A percentile compares a stretch with the other conserved stretches of the same genome.
Conservation (phyloP, 2,329 filamentous ascomycete genomes). For the Escovopsis sp. region DNA sequence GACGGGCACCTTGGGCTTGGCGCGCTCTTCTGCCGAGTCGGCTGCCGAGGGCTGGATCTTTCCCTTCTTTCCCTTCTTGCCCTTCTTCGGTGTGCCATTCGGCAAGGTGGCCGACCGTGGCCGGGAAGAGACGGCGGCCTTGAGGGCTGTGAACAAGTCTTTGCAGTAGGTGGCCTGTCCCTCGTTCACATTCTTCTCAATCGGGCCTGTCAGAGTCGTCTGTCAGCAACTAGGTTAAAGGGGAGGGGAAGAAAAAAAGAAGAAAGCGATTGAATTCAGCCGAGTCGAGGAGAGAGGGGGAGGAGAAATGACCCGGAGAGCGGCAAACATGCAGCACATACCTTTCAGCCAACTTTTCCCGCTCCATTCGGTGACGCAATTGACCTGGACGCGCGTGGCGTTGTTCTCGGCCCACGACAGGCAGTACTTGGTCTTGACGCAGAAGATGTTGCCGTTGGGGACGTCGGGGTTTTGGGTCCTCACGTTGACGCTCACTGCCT, state of each 20-base stretch:
- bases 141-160: constrained; percentile 62
- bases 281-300: neutral
- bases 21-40: constrained; percentile 24
- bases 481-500: constrained; percentile 66
- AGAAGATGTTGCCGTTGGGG: constrained; percentile 82
- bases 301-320: no score
- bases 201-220: constrained; percentile 50
- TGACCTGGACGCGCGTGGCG: constrained; percentile 71
- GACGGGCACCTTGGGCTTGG: constrained; percentile 25
- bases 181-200: constrained; percentile 88
- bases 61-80: constrained; percentile 46
- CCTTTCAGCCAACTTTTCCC: constrained; percentile 98
- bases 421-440: constrained; percentile 87
- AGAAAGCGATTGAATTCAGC: no score
- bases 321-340: constrained; percentile 34
- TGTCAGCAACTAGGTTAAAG: no score
- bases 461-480: constrained; percentile 89
- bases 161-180: constrained; percentile 75
- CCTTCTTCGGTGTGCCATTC: constrained; percentile 37
- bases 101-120: constrained; percentile 32
- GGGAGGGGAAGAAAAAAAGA: no score
- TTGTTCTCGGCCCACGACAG: constrained; percentile 85
- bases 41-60: constrained; percentile 30
- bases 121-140: constrained; percentile 55
- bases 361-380: constrained; percentile 85